Evolutionary conservation across 441 rosid genomes (phyloP).

Genomic region (Bocquillonia castaneifolia): DNA sequence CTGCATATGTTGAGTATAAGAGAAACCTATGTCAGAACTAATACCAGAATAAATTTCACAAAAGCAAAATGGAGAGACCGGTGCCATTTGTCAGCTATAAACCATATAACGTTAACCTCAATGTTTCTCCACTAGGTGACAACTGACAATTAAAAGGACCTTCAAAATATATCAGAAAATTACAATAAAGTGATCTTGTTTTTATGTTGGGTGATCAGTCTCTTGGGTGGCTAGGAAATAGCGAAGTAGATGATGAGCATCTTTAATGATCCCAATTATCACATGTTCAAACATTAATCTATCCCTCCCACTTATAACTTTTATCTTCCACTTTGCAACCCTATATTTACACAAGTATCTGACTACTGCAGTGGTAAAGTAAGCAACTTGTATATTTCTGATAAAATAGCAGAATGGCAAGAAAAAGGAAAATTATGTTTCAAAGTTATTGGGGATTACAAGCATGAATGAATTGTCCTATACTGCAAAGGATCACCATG

Average conservation of each 20-base stretch:
- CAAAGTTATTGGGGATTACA: neutral
- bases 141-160: neutral
- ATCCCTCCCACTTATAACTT: neutral
- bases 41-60: neutral
- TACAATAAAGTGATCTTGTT: too few species aligned
- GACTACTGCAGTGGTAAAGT: too few species aligned
- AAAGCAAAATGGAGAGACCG: neutral
- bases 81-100: neutral
- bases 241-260: neutral
- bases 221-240: neutral
- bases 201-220: neutral
- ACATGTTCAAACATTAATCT: neutral
- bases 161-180: too few species aligned
- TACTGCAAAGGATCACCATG: neutral
- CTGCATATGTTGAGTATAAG: conserved; percentile 35
- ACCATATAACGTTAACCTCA: neutral
- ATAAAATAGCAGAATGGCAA: neutral
- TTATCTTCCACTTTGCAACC: neutral
- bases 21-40: neutral
- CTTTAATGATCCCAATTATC: neutral
- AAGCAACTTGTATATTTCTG: too few species aligned
- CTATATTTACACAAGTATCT: too few species aligned
- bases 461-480: too few species aligned
- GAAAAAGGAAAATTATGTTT: neutral
- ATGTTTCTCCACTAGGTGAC: neutral